Evolutionary conservation across 140 eudicot species (phyloP).

Genomic region (Oenanthe javanica): DNA sequence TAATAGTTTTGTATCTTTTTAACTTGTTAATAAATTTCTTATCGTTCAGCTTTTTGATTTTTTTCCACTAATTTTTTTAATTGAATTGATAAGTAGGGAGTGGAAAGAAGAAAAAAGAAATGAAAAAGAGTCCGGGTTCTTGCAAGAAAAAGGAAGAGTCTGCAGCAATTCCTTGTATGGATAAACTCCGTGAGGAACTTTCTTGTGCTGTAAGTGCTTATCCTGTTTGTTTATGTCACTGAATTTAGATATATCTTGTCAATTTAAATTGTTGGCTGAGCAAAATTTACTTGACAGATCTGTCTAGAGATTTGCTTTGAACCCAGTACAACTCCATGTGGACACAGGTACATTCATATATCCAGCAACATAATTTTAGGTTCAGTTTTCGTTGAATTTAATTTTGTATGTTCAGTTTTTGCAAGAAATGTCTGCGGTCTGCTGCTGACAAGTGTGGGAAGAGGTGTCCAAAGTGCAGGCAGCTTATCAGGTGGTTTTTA

Average conservation of each 20-base stretch:
- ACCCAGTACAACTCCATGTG: constrained; percentile 90
- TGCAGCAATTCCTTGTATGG: constrained; percentile 58
- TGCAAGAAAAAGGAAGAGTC: constrained; percentile 25
- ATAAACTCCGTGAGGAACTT: constrained; percentile 84
- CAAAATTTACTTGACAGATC: constrained; percentile 44
- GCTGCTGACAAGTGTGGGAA: constrained; percentile 94
- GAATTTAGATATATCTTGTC: background rate
- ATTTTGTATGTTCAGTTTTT: constrained; percentile 39
- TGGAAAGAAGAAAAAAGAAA: constrained; percentile 26
- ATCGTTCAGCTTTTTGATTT: background rate
- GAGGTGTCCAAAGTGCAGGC: constrained; percentile 90
- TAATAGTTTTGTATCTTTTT: background rate
- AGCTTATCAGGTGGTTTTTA: constrained; percentile 58
- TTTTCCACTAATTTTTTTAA: background rate
- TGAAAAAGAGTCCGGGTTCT: constrained; percentile 18
- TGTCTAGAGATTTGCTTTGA: constrained; percentile 90
- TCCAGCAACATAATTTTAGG: background rate
- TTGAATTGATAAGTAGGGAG: constrained; percentile 8
- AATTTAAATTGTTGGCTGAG: background rate
- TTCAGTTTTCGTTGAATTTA: background rate
- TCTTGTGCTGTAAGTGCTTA: constrained; percentile 73
- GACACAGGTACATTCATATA: constrained; percentile 62
- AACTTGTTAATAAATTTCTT: background rate
- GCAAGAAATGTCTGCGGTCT: constrained; percentile 78
- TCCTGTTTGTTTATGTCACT: background rate